Base-by-base conservation (phyloP, 129 eudicot species). In the Ambrosia artemisiifolia region DNA sequence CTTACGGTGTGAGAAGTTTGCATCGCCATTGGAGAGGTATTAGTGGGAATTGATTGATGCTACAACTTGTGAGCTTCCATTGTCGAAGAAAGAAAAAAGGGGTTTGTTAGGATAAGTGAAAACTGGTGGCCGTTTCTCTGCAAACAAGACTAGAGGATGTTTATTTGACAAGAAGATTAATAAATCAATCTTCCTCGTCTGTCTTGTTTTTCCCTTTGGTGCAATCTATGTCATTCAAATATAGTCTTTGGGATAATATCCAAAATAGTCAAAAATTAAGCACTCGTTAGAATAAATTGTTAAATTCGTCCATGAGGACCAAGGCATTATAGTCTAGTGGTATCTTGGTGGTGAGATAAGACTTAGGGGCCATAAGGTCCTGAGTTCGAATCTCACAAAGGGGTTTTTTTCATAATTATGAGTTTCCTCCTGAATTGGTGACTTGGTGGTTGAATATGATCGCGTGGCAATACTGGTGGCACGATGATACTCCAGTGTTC, bases 1-100 rank as follows among this genome's bases (percentile, higher is more conserved):
- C 54, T 65, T 65, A 65, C 70, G 35, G 70, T 17, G 16, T 65
- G 70, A 65, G 70, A 65, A 65, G 70, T 40, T 65, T 65, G 70
- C 70, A 65, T 65, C 70, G 70, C 70, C 70, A 42, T 65, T 42
- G 16, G 16, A 65, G 53, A 19, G 20, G 30, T 7, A 54, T 13
- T 16, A 5, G 60, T 17, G 53, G 54, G 32, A 10, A 10, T 11
- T 12, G 13, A 10, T 11, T 12, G 13, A 8, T 14, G 70, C 9
- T 40, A 18, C 34, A 14, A 42, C n/a, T 19, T 64, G 40, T 40
- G 40, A n/a, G 50, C 16, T 64, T 64, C 50, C 48, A 40, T 40
- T 34, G 9, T 33, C 36, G 46, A 64, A 64, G 36, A 10, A 40
- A 12, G 32, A 62, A 35, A 62, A 10, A 62, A 65, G 70, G 53